phyloP scores from a whole-genome alignment of 1,139 yeast species.

The Torulaspora globosa region DNA sequence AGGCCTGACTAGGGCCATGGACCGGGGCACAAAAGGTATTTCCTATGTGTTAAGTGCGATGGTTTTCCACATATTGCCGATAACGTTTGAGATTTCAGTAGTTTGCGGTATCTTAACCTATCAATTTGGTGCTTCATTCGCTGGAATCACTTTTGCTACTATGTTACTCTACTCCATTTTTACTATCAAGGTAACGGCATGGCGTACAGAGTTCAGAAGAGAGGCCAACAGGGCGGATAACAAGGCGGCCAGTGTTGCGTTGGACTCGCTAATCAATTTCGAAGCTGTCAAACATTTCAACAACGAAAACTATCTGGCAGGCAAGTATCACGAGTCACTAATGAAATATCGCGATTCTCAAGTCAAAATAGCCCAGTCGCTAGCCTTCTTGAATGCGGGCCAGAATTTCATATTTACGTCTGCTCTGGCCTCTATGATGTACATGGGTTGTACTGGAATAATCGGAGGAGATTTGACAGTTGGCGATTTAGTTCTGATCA shows the following conservation, averaged over 20 bases:
- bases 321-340: conserved; percentile 77
- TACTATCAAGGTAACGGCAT: conserved; percentile 88
- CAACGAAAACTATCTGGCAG: conserved; percentile 74
- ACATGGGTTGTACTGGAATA: conserved; percentile 96
- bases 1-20: conserved; percentile 92
- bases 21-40: conserved; percentile 96
- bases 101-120: conserved; percentile 93
- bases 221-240: conserved; percentile 93
- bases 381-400: conserved; percentile 86
- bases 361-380: conserved; percentile 85
- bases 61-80: conserved; percentile 95
- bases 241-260: conserved; percentile 87
- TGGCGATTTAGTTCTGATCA: conserved; percentile 93
- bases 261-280: conserved; percentile 88
- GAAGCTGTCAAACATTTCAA: conserved; percentile 94
- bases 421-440: conserved; percentile 96
- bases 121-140: conserved; percentile 85
- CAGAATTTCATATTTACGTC: conserved; percentile 87
- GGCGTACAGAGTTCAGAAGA: conserved; percentile 92
- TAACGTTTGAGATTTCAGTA: conserved; percentile 82
- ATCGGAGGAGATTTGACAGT: conserved; percentile 77
- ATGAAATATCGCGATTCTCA: conserved; percentile 73
- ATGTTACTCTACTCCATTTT: conserved; percentile 84
- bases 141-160: conserved; percentile 81
- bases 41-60: conserved; percentile 88